These are phyloP conservation scores for Truncatella angustata DNA, from an alignment of 2,329 filamentous ascomycete species.

Conservation along the genomic window DNA sequence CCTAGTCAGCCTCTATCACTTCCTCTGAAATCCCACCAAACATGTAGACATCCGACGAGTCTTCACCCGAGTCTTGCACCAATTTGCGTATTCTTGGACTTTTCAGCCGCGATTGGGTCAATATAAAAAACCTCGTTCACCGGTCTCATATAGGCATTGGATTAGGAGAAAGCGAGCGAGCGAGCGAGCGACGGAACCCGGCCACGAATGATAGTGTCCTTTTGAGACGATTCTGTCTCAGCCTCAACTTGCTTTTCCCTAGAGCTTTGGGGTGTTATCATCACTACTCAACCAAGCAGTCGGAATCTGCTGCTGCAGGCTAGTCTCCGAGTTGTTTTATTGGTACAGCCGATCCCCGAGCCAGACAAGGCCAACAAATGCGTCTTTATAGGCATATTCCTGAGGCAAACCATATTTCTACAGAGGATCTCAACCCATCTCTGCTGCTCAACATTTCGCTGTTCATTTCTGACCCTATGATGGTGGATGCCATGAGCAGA, in stretches of 20 bases:
- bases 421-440: not conserved
- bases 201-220: not conserved
- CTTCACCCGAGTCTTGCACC: not conserved
- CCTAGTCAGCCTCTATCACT: not conserved
- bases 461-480: slow-evolving; percentile 6
- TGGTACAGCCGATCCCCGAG: not conserved
- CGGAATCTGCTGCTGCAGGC: not conserved
- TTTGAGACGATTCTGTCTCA: not conserved
- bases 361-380: not conserved
- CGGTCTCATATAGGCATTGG: not conserved
- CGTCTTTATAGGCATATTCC: slow-evolving; percentile 2
- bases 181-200: not conserved
- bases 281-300: not conserved
- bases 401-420: not conserved
- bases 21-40: slow-evolving; percentile 4
- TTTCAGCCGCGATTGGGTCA: not conserved
- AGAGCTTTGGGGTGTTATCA: not conserved
- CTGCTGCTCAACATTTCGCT: not conserved
- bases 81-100: not conserved
- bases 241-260: slow-evolving; percentile 2
- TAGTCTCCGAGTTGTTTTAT: not conserved
- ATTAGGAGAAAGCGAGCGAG: not conserved
- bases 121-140: not conserved
- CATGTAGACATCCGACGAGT: slow-evolving; percentile 1
- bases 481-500: slow-evolving; percentile 12